phyloP scores from a whole-genome alignment of 225 moss, liverwort and hornwort species.

The Ulota crispa region DNA sequence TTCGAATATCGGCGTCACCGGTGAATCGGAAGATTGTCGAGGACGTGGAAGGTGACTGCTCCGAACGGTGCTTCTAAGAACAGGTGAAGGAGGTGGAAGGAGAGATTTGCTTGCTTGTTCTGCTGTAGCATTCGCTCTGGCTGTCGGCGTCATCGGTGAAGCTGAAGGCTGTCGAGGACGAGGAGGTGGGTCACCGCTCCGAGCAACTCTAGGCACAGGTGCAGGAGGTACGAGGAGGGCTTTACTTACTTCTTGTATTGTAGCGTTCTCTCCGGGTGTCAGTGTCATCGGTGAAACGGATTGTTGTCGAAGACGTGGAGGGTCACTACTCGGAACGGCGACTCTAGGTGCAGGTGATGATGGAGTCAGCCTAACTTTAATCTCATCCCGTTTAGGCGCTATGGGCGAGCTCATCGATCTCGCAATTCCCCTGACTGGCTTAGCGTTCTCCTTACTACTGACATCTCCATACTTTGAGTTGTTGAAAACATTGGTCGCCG shows the following conservation, averaged over 20 bases:
- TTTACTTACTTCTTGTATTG: constrained; percentile 39
- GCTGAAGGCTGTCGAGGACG: constrained; percentile 24
- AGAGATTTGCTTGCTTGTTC: constrained; percentile 37
- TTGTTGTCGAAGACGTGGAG: constrained; percentile 24
- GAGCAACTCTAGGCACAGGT: constrained; percentile 13
- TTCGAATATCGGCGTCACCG: constrained; percentile 11
- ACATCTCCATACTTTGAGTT: constrained; percentile 12
- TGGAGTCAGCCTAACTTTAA: constrained; percentile 43
- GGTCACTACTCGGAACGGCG: constrained; percentile 11
- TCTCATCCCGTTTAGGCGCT: constrained; percentile 34
- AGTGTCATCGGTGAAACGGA: constrained; percentile 18
- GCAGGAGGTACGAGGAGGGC: constrained; percentile 38
- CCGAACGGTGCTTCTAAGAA: constrained; percentile 15
- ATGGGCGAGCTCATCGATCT: constrained; percentile 29
- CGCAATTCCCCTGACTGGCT: constrained; percentile 20
- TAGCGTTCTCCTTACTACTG: constrained; percentile 32
- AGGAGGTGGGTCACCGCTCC: constrained; percentile 14
- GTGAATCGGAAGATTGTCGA: constrained; percentile 26
- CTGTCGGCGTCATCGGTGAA: constrained; percentile 17
- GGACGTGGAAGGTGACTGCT: constrained; percentile 4
- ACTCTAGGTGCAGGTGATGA: constrained; percentile 27
- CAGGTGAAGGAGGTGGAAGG: constrained; percentile 33
- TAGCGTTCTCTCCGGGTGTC: constrained; percentile 32
- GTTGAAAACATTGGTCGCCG: constrained; percentile 14
- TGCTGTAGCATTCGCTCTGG: constrained; percentile 24